These are phyloP conservation scores for Eutrema salsugineum DNA, from an alignment of 441 rosid species.

Conservation along the genomic window DNA sequence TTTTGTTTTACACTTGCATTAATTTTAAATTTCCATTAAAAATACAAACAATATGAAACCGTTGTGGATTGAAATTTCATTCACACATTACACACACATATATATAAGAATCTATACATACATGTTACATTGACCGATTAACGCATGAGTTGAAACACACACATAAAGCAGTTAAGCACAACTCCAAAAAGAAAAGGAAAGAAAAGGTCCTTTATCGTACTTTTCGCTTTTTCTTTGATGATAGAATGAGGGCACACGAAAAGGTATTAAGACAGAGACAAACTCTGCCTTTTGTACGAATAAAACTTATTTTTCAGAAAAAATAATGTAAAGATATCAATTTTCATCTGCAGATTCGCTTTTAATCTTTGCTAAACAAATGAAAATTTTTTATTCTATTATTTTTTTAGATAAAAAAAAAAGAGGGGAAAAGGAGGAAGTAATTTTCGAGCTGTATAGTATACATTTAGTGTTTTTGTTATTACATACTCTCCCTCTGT, in stretches of 20 bases:
- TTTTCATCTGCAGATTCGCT: constrained; percentile 7
- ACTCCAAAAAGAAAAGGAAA: background rate
- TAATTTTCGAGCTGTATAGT: too few species aligned
- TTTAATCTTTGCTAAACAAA: background rate
- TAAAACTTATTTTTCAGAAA: background rate
- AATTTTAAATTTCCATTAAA: too few species aligned
- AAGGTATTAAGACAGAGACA: constrained; percentile 21
- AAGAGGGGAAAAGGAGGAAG: background rate
- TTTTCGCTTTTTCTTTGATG: background rate
- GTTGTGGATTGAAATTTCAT: too few species aligned
- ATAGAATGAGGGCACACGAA: constrained; percentile 1
- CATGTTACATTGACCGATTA: too few species aligned
- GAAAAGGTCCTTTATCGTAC: background rate
- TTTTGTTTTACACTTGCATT: too few species aligned
- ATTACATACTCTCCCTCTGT: too few species aligned
- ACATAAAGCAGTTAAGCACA: background rate
- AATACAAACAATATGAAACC: too few species aligned
- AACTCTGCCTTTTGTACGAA: constrained; percentile 29
- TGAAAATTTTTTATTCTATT: background rate
- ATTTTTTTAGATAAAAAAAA: too few species aligned
- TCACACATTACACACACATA: too few species aligned
- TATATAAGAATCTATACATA: too few species aligned
- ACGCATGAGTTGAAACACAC: background rate
- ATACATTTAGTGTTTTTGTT: too few species aligned
- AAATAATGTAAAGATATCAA: background rate